Percentiles rank a stretch among this genome's conserved stretches.
phyloP scores from a whole-genome alignment of 441 rosid species.

The Populus trichocarpa region DNA sequence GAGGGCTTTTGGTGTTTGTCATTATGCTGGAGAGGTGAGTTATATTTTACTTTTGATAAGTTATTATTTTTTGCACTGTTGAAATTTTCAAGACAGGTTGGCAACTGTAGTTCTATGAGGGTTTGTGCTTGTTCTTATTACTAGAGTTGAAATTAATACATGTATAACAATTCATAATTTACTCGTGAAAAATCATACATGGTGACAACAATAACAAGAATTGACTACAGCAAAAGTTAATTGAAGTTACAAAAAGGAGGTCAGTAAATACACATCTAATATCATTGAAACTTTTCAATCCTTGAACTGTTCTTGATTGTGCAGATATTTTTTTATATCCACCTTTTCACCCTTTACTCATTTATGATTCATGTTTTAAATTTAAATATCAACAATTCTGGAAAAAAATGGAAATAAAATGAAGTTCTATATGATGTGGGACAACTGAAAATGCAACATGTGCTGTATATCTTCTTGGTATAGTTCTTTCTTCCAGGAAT shows the following conservation, averaged over 20 bases:
- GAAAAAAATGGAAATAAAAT: not conserved
- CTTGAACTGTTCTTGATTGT: not conserved
- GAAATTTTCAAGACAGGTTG: not conserved
- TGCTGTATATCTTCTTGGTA: not conserved
- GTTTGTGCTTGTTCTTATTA: not conserved
- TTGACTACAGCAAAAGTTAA: not conserved
- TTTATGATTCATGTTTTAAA: not conserved
- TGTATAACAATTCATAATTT: not conserved
- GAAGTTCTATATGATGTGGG: not conserved
- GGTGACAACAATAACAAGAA: not conserved
- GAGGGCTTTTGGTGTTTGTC: conserved; percentile 69
- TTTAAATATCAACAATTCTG: not conserved
- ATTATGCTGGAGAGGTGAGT: conserved; percentile 94
- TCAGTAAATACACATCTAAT: not conserved
- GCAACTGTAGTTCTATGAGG: not conserved
- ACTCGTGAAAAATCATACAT: not conserved
- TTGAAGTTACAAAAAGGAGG: not conserved
- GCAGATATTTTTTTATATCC: not conserved
- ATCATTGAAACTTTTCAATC: not conserved
- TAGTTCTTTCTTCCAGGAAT: not conserved
- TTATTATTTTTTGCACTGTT: not conserved
- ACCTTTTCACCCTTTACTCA: not conserved
- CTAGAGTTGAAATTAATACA: conserved; percentile 2
- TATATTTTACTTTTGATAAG: conserved; percentile 10
- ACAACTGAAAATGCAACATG: not conserved